Base-by-base conservation (phyloP, 2,329 filamentous ascomycete genomes). In the Penicillium concentricum region DNA sequence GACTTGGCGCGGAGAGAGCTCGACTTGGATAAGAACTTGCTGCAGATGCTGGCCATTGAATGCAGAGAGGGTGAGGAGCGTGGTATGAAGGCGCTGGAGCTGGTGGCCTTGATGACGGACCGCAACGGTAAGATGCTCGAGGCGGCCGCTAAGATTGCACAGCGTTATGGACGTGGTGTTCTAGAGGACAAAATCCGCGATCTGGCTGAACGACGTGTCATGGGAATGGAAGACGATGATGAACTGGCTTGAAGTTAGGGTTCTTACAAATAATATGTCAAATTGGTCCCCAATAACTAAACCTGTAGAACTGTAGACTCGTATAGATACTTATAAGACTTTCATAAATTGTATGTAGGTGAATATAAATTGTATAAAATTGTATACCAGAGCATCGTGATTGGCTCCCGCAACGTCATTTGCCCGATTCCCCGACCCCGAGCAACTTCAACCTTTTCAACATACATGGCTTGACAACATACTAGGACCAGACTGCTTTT, bases 61-160 rank as follows among this genome's bases (percentile, higher is more conserved):
- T 99, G 94, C 72, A 86, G 92, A 58, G 91, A 94, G 64, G 91
- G 92, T 43, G 94, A 99, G 73, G 92, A 97, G 61, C 83, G 89
- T 30, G 93, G 92, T 6, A 97, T 97, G 91, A 91, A 93, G 64
- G 93, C 93, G 0, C 79, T 99, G 35, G 95, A 99, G 76, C 84
- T 97, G 67, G 94, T 96, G 30, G 82, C 84, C 60, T 79, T 99
- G 68, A 90, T 99, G 87, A 84, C 84, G 43, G 92, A 97, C 76
- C 82, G 86, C 44, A 89, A 85, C 58, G 93, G 93, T 18, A 88
- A 89, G 72, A 97, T 97, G 90, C 76, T 96, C 56, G 92, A 97
- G 72, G 90, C 93, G 5, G 94, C 94, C 1, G 85, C 87, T 55
- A 96, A 95, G 81, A 85, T 99, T 48, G 94, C 94, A 9, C 85